Evolutionary conservation across 1,139 yeast genomes (phyloP).

Genomic region (Geotrichum aggregatum): DNA sequence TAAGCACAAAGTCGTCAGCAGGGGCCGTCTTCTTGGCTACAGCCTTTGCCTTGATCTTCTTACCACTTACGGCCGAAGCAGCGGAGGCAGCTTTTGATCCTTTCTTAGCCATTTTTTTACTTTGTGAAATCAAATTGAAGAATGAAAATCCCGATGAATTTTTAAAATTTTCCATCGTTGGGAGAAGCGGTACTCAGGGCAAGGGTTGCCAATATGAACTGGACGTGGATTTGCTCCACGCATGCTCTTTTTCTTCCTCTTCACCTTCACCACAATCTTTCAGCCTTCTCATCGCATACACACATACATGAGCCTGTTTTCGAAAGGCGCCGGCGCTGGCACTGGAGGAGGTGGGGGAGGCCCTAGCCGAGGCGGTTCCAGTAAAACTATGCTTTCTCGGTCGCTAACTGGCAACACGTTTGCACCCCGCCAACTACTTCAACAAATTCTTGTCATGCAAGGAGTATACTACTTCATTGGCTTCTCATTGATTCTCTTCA

Average conservation of each 20-base stretch:
- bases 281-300: neutral
- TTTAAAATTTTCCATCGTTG: neutral
- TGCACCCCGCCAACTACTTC: slow-evolving; percentile 40
- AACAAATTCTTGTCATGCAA: slow-evolving; percentile 41
- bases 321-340: neutral
- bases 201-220: no score
- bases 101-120: slow-evolving; percentile 16
- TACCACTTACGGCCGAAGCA: neutral
- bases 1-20: slow-evolving; percentile 52
- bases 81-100: neutral
- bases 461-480: slow-evolving; percentile 39
- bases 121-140: neutral
- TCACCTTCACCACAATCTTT: neutral
- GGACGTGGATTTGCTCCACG: no score
- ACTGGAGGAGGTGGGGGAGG: neutral
- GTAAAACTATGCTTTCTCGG: neutral
- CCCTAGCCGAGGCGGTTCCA: neutral
- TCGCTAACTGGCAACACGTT: slow-evolving; percentile 10
- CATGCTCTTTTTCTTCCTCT: neutral
- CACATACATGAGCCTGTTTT: neutral
- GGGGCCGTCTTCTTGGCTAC: slow-evolving; percentile 2
- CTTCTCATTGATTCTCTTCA: slow-evolving; percentile 36
- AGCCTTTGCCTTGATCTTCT: neutral
- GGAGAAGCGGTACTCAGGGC: neutral
- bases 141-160: neutral